Conservation (phyloP, 495 filamentous ascomycete species). For the Sporormia fimetaria region DNA sequence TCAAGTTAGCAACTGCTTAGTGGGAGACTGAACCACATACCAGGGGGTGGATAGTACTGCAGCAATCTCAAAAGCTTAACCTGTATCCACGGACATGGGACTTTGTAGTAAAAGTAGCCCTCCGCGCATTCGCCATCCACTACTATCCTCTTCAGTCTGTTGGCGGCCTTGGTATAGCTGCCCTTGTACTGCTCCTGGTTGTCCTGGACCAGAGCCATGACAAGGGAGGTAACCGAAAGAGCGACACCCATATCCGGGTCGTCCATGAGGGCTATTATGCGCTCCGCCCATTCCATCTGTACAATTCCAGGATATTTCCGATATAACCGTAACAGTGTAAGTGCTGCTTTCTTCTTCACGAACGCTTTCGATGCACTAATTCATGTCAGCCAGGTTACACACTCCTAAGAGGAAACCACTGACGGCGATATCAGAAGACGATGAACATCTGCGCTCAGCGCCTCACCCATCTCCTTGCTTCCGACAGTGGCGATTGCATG, state of each 20-base stretch:
- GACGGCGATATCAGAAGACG: slow-evolving; percentile 91
- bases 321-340: slow-evolving; percentile 91
- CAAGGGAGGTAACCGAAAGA: slow-evolving; percentile 86
- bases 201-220: slow-evolving; percentile 93
- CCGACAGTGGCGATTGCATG: slow-evolving; percentile 99
- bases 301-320: slow-evolving; percentile 89
- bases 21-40: slow-evolving; percentile 39
- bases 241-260: slow-evolving; percentile 91
- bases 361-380: slow-evolving; percentile 87
- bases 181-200: slow-evolving; percentile 88
- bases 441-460: slow-evolving; percentile 86
- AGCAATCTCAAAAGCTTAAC: slow-evolving; percentile 83
- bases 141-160: slow-evolving; percentile 74
- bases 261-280: slow-evolving; percentile 98
- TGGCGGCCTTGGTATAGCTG: slow-evolving; percentile 85
- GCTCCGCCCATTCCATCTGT: slow-evolving; percentile 90
- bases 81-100: slow-evolving; percentile 97
- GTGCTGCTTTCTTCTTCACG: slow-evolving; percentile 97
- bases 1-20: background rate
- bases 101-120: slow-evolving; percentile 97
- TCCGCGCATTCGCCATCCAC: slow-evolving; percentile 75
- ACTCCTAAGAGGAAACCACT: slow-evolving; percentile 28
- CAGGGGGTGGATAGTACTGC: slow-evolving; percentile 93
- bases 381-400: background rate
- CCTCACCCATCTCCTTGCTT: slow-evolving; percentile 92